Percentiles rank a stretch among this genome's conserved stretches.
Conservation (phyloP, 2,329 filamentous ascomycete genomes). For the Magnaporthiopsis rhizophila region DNA sequence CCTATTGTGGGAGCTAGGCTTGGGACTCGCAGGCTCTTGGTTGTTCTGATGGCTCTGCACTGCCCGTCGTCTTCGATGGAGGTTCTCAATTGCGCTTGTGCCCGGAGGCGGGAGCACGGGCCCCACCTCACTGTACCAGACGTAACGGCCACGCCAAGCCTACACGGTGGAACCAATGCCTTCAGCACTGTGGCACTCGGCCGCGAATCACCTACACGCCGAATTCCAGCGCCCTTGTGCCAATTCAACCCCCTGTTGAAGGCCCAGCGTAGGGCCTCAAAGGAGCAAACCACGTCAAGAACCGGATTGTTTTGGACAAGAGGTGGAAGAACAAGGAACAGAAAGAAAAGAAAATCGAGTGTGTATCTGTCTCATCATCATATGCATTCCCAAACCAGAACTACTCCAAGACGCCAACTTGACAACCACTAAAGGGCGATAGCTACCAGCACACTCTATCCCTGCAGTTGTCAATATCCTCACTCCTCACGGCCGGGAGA, state of each 20-base stretch:
- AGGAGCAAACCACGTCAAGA: no score
- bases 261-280: neutral
- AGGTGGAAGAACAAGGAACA: neutral
- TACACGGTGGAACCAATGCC: neutral
- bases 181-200: neutral
- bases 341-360: neutral
- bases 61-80: neutral
- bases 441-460: neutral
- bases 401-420: neutral
- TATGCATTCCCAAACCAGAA: neutral
- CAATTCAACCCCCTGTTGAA: no score
- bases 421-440: neutral
- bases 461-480: neutral
- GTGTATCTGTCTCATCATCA: neutral
- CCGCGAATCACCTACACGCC: no score
- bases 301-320: no score
- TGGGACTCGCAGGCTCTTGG: neutral
- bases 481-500: neutral
- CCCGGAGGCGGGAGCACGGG: neutral
- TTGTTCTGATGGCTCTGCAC: neutral
- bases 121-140: no score
- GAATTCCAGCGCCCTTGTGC: no score
- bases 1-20: neutral
- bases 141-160: no score
- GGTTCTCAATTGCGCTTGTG: neutral